Evolutionary conservation across 768 basidiomycete genomes (phyloP).

Genomic region (Leucocoprinus leucothites): DNA sequence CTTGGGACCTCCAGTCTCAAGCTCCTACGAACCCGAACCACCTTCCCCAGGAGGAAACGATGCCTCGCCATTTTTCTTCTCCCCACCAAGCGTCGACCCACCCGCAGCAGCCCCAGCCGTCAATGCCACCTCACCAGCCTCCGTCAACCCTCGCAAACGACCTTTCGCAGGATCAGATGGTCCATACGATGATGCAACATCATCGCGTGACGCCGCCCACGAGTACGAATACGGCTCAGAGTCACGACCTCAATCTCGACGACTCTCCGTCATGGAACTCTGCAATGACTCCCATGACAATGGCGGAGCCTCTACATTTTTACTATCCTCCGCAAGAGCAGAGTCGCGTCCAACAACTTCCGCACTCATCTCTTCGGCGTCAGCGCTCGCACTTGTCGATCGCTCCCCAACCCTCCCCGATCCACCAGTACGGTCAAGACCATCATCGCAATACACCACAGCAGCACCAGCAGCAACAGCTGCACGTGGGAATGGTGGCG

Average conservation of each 20-base stretch:
- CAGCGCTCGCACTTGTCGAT: slow-evolving; percentile 36
- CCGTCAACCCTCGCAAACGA: slow-evolving; percentile 56
- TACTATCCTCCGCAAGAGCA: slow-evolving; percentile 18
- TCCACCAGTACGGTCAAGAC: slow-evolving; percentile 24
- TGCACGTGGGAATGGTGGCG: slow-evolving; percentile 20
- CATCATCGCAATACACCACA: slow-evolving; percentile 19
- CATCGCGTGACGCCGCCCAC: slow-evolving; percentile 11
- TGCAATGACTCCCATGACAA: slow-evolving; percentile 60
- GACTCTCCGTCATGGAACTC: slow-evolving; percentile 85
- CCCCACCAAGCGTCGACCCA: slow-evolving; percentile 23
- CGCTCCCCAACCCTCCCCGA: slow-evolving; percentile 21
- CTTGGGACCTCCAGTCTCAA: slow-evolving; percentile 11
- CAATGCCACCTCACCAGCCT: slow-evolving; percentile 20
- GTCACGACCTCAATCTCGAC: slow-evolving; percentile 74
- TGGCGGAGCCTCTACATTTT: slow-evolving; percentile 22
- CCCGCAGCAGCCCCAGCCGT: slow-evolving; percentile 26
- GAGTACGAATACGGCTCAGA: slow-evolving; percentile 67
- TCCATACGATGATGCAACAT: slow-evolving; percentile 28
- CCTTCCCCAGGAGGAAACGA: slow-evolving; percentile 31
- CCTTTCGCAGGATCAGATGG: slow-evolving; percentile 58
- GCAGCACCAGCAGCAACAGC: slow-evolving; percentile 32
- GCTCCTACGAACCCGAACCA: slow-evolving; percentile 23
- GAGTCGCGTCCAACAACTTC: slow-evolving; percentile 37
- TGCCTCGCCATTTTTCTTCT: slow-evolving; percentile 73
- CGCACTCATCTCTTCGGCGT: slow-evolving; percentile 42